Conservation (phyloP, 2,329 filamentous ascomycete genomes). For the Fusarium sp. region DNA sequence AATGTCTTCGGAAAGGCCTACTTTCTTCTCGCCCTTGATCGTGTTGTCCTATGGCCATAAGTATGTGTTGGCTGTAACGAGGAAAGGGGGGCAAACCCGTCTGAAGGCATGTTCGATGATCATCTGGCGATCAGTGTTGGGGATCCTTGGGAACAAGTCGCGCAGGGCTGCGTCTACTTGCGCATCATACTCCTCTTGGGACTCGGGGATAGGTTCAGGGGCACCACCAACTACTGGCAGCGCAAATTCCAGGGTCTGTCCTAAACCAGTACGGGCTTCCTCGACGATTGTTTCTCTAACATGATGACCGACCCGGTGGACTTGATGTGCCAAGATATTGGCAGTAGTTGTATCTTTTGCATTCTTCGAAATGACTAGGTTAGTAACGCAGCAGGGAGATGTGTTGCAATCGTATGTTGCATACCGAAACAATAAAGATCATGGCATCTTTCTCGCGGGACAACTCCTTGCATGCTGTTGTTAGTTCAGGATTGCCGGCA, state of each 20-base stretch:
- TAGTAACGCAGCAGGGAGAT: conserved; percentile 6
- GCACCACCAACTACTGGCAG: conserved; percentile 42
- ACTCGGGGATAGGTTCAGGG: conserved; percentile 68
- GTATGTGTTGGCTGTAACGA: conserved; percentile 17
- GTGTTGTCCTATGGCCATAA: conserved; percentile 54
- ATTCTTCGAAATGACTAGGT: conserved; percentile 40
- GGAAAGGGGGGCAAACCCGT: conserved; percentile 57
- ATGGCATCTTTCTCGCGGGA: conserved; percentile 69
- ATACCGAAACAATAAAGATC: conserved; percentile 73
- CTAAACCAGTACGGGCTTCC: conserved; percentile 54
- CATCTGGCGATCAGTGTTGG: conserved; percentile 68
- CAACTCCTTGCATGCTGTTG: conserved; percentile 69
- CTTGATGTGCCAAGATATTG: conserved; percentile 59
- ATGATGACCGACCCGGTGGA: conserved; percentile 69
- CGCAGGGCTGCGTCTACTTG: conserved; percentile 70
- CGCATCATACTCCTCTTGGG: conserved; percentile 66
- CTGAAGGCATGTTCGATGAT: conserved; percentile 71
- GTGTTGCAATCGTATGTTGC: conserved; percentile 34
- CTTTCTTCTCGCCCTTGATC: conserved; percentile 63
- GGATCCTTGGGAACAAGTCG: conserved; percentile 72
- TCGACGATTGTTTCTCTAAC: conserved; percentile 68
- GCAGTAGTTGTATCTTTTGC: conserved; percentile 44
- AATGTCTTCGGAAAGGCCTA: conserved; percentile 65
- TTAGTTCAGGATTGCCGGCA: conserved; percentile 68
- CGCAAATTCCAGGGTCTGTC: conserved; percentile 38